These are phyloP conservation scores for Curvularia sp. DNA, from an alignment of 2,329 filamentous ascomycete species.

Conservation along the genomic window DNA sequence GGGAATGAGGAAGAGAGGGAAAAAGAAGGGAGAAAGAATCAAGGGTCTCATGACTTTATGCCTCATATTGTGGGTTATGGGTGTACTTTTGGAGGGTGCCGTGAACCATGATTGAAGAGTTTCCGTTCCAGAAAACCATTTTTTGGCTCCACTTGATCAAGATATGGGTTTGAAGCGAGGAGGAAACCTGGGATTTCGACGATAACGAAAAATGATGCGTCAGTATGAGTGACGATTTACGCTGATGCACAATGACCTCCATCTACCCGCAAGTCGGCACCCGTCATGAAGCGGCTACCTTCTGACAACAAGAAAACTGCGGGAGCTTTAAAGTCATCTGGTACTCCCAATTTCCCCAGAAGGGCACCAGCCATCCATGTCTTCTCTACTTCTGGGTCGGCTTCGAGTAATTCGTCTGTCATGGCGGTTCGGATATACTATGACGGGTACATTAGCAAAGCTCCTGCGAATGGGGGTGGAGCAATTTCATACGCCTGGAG, in stretches of 20 bases:
- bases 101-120: not conserved
- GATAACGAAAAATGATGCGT: not conserved
- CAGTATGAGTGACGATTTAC: not conserved
- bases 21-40: not conserved
- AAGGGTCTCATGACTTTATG: not conserved
- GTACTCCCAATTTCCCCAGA: slow-evolving; percentile 61
- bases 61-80: not conserved
- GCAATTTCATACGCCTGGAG: slow-evolving; percentile 29
- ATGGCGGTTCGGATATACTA: slow-evolving; percentile 48
- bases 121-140: not conserved
- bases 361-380: slow-evolving; percentile 63
- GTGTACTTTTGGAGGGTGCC: not conserved
- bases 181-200: not conserved
- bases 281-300: slow-evolving; percentile 75
- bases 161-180: not conserved
- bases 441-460: not conserved
- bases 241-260: slow-evolving; percentile 67
- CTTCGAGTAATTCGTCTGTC: slow-evolving; percentile 46
- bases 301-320: slow-evolving; percentile 72
- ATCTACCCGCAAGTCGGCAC: slow-evolving; percentile 72
- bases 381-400: slow-evolving; percentile 60
- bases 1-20: no score
- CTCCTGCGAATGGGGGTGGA: not conserved
- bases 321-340: slow-evolving; percentile 68
- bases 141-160: not conserved